Conservation (phyloP, 2,329 filamentous ascomycete genomes). For the Arthrobotrys iridis region DNA sequence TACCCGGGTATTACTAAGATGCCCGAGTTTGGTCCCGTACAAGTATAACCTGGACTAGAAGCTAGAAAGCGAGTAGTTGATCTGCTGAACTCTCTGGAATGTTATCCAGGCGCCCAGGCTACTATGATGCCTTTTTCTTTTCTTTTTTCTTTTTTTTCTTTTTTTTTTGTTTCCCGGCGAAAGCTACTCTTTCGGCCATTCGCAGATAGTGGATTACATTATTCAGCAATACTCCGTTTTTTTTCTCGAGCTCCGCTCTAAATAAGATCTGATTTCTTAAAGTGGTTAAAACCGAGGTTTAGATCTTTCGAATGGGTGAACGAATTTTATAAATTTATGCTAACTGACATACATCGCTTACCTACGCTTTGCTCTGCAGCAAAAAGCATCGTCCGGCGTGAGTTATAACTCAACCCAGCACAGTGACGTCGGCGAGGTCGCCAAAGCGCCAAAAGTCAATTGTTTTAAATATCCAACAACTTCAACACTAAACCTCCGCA, state of each 20-base stretch:
- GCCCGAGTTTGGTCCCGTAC: neutral
- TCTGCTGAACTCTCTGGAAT: no score
- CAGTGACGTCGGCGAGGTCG: conserved; percentile 22
- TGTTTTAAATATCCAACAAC: conserved; percentile 33
- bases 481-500: conserved; percentile 16
- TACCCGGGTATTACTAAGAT: neutral
- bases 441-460: neutral
- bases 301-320: no score
- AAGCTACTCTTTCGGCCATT: neutral
- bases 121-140: neutral
- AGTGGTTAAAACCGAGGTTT: no score
- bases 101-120: no score
- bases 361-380: no score
- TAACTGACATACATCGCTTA: no score
- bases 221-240: neutral
- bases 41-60: no score
- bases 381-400: neutral
- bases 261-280: no score
- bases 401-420: neutral
- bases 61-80: no score
- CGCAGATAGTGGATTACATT: neutral
- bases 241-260: neutral
- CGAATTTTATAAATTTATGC: no score
- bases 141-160: neutral
- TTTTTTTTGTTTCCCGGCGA: neutral